These are phyloP conservation scores for Tothia fuscella DNA, from an alignment of 2,329 filamentous ascomycete genomes.

Conservation along the genomic window DNA sequence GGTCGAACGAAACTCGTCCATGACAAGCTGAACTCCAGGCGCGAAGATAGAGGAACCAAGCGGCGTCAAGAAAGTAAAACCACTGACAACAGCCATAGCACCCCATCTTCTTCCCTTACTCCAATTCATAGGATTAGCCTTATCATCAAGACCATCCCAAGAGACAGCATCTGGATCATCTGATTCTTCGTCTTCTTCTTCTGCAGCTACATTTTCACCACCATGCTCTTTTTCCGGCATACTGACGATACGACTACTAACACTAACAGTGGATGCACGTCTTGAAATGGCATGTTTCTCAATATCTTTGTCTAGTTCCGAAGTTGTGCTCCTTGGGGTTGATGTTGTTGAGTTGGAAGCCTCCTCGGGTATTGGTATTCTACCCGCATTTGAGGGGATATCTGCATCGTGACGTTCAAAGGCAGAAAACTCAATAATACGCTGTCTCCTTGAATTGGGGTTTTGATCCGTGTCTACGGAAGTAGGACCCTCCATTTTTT, in stretches of 20 bases:
- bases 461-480: too few relatives aligned
- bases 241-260: neutral
- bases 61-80: slow-evolving; percentile 32
- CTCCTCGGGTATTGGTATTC: slow-evolving; percentile 13
- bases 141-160: slow-evolving; percentile 48
- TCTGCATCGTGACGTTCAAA: slow-evolving; percentile 29
- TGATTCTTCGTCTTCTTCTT: slow-evolving; percentile 11
- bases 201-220: slow-evolving; percentile 11
- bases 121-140: slow-evolving; percentile 52
- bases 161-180: slow-evolving; percentile 41
- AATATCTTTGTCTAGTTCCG: slow-evolving; percentile 18
- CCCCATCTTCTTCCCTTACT: slow-evolving; percentile 31
- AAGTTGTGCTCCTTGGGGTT: slow-evolving; percentile 8
- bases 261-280: slow-evolving; percentile 13
- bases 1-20: slow-evolving; percentile 20
- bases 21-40: slow-evolving; percentile 19
- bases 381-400: slow-evolving; percentile 23
- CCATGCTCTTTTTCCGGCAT: neutral
- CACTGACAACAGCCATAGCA: slow-evolving; percentile 35
- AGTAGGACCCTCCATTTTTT: too few relatives aligned
- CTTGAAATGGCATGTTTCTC: slow-evolving; percentile 17
- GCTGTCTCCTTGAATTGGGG: too few relatives aligned
- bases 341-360: slow-evolving; percentile 4
- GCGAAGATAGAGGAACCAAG: slow-evolving; percentile 27
- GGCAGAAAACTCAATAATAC: slow-evolving; percentile 22